Base-by-base conservation (phyloP, 306 rosid genomes). In the Casuarina cunninghamiana region DNA sequence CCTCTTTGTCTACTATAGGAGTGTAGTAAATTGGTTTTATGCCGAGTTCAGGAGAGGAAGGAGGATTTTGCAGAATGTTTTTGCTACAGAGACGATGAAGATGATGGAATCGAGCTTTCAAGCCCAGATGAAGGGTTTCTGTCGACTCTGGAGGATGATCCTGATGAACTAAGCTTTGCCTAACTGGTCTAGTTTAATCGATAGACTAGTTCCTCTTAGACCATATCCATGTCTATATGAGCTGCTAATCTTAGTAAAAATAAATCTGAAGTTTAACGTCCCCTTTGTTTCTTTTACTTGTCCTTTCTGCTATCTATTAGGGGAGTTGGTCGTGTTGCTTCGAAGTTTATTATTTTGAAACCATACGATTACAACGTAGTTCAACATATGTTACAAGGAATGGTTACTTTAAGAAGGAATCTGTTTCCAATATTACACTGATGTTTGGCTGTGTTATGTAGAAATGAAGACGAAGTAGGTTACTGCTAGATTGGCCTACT, bases 71-170 rank as follows among this genome's bases (percentile, higher is more conserved):
- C 75, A 53, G 55, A 81, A 81, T 80, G 61, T 43, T 69, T 35
- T 32, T 21, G 67, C 83, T 67, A 65, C 50, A 69, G 77, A 46
- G 83, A 81, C 26, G 90, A 83, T 1, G 84, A 82, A 55, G 87
- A 82, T 66, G 53, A 61, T 73, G 86, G 84, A 67, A 79, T 86
- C n/a, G 90, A 87, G 60, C 79, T 87, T 37, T 87, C 90, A 72
- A 82, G 82, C 83, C 68, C 78, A 49, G 90, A 87, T 38, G 83
- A 87, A 73, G 77, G 82, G 26, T 82, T 77, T 44, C 60, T 75
- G 83, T 82, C 90, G 1, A 43, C 35, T 8, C 11, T 84, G 58
- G 90, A 82, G 75, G 90, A 87, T 78, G 88, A 82, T 78, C 67
- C 78, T 78, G 80, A 80, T 54, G 87, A 80, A 54, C 45, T 75